Evolutionary conservation across 768 basidiomycete species (phyloP), one percentile per base, ranked within the genome.

Genomic region (Phallus indusiatus): DNA sequence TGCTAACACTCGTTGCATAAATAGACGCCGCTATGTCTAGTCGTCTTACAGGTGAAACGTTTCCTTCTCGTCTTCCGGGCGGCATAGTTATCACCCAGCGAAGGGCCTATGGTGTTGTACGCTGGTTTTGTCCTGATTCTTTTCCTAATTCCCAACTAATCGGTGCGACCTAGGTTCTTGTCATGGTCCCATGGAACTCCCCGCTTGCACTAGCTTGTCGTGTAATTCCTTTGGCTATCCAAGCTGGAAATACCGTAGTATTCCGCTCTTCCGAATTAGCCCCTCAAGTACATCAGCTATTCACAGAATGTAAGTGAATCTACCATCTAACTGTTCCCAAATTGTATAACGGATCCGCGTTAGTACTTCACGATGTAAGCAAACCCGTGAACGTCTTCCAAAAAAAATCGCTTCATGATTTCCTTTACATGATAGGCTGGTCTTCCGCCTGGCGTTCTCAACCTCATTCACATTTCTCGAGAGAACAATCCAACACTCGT

Each of bases 361-460:
- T 42, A 18, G 54, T 57, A 10, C 34, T 57, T 3, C 12, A 49
- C 14, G 55, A 57, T 17, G 55, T 57, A 37, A 22, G 21, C 14
- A 11, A 7, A 28, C 2, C 28, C 7, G 28, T 2, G 24, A 42
- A 36, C 5, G 20, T 55, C 18, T 59, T 22, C 16, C n/a, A 34
- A 6, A 1, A 16, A 7, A 6, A 42, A 5, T 18, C 18, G 20
- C 7, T 14, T 20, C 14, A 4, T 2, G 10, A 2, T 20, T 14
- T 22, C 8, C 10, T 37, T 28, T 7, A 22, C 47, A 37, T 51
- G 4, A 17, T 48, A 71, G 37, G 71, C 72, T 1, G 70, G 72
- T 5, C 64, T 74, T 4, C 73, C 71, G 9, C 55, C 60, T 11
- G 68, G 67, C 6, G 68, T 64, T 1, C 60, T 74, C 10, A 67